These are phyloP conservation scores for Cystobasidium ongulense DNA, from an alignment of 768 basidiomycete species.

Conservation along the genomic window DNA sequence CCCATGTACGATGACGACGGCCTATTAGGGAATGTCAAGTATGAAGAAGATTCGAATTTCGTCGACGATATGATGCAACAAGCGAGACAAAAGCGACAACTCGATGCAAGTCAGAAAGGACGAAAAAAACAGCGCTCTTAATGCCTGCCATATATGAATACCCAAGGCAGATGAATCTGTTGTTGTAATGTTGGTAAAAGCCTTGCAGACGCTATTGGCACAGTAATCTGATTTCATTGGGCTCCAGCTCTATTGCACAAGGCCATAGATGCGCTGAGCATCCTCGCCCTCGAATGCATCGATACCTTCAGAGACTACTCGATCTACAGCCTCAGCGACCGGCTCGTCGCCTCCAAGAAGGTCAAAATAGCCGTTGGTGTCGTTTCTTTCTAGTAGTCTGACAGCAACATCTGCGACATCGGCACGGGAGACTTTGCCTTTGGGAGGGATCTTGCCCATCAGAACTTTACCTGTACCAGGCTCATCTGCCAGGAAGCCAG, in stretches of 20 bases:
- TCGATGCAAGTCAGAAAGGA: not conserved
- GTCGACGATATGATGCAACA: slow-evolving; percentile 9
- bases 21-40: not conserved
- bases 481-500: slow-evolving; percentile 54
- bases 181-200: too few relatives aligned
- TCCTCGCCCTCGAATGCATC: slow-evolving; percentile 21
- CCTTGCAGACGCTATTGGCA: too few relatives aligned
- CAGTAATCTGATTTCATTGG: too few relatives aligned
- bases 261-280: not conserved
- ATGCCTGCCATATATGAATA: too few relatives aligned
- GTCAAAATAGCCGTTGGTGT: slow-evolving; percentile 16
- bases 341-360: slow-evolving; percentile 7
- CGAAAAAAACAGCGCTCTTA: not conserved
- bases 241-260: not conserved
- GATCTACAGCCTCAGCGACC: not conserved
- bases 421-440: slow-evolving; percentile 9
- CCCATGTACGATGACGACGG: not conserved
- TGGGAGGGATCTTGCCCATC: slow-evolving; percentile 51
- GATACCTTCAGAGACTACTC: slow-evolving; percentile 6
- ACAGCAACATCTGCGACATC: slow-evolving; percentile 29
- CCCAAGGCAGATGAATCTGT: too few relatives aligned
- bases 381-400: slow-evolving; percentile 2
- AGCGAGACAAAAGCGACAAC: not conserved
- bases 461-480: slow-evolving; percentile 52
- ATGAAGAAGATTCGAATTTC: slow-evolving; percentile 2